These are phyloP conservation scores for Galium porrigens DNA, from an alignment of 305 asterid species.

Conservation along the genomic window DNA sequence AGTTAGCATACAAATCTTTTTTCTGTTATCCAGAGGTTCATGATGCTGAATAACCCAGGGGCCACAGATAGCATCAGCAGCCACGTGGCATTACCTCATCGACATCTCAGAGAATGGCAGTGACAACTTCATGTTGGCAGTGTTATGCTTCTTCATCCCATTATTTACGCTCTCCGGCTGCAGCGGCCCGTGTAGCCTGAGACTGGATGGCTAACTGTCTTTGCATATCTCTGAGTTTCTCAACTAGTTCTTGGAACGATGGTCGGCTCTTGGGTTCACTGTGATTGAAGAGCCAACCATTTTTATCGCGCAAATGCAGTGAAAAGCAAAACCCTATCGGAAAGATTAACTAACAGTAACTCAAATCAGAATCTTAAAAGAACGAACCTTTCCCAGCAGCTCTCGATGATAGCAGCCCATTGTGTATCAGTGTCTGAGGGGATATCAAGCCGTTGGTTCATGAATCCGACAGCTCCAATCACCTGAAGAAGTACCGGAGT, in stretches of 20 bases:
- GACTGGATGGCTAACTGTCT: slow-evolving; percentile 34
- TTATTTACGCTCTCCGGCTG: slow-evolving; percentile 36
- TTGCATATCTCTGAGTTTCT: slow-evolving; percentile 58
- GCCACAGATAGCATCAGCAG: neutral
- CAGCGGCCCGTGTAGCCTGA: slow-evolving; percentile 43
- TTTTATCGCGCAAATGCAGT: neutral
- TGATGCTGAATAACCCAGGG: neutral
- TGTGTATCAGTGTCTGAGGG: slow-evolving; percentile 63
- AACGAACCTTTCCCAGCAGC: slow-evolving; percentile 71
- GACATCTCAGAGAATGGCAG: slow-evolving; percentile 4
- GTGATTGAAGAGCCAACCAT: slow-evolving; percentile 10
- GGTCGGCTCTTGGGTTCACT: slow-evolving; percentile 74
- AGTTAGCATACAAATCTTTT: neutral
- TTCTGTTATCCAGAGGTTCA: slow-evolving; percentile 4
- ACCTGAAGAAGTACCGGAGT: slow-evolving; percentile 35
- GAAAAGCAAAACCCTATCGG: neutral
- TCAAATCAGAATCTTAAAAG: neutral
- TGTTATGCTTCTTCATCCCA: neutral
- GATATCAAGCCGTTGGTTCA: slow-evolving; percentile 74
- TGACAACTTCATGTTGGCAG: neutral
- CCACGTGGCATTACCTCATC: slow-evolving; percentile 6
- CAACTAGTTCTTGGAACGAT: slow-evolving; percentile 62
- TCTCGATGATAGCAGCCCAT: slow-evolving; percentile 69
- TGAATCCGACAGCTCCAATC: slow-evolving; percentile 91
- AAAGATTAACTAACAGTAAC: neutral